Conservation (phyloP, 805 yeast genomes). For the Blastobotrys chiropterorum region DNA sequence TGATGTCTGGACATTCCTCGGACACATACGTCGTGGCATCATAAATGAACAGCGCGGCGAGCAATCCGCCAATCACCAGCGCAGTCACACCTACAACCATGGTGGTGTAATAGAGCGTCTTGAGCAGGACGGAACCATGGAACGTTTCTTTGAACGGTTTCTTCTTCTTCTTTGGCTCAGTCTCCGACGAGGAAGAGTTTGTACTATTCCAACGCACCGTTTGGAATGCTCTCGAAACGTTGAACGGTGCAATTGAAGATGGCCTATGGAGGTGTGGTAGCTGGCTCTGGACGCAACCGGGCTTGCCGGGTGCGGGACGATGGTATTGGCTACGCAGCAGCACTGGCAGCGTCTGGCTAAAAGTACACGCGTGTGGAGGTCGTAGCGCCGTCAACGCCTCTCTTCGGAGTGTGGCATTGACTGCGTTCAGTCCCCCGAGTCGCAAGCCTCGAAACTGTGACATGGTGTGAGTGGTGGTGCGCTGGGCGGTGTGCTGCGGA, state of each 20-base stretch:
- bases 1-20: conserved; percentile 36
- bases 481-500: no score
- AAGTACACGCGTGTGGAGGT: not conserved
- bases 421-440: not conserved
- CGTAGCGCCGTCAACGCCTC: not conserved
- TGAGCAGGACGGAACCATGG: conserved; percentile 4
- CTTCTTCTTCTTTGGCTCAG: not conserved
- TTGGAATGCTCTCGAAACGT: no score
- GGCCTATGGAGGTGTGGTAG: not conserved
- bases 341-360: not conserved
- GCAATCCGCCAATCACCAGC: conserved; percentile 12
- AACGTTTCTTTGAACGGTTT: not conserved
- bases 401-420: not conserved
- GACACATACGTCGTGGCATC: conserved; percentile 57
- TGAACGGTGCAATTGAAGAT: not conserved
- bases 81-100: conserved; percentile 15
- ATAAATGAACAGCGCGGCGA: conserved; percentile 52
- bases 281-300: not conserved
- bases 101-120: conserved; percentile 13
- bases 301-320: not conserved
- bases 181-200: no score
- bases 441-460: not conserved
- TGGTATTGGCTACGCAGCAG: no score
- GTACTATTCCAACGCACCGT: not conserved
- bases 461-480: not conserved